A percentile compares a stretch with the other conserved stretches of the same genome.
These are phyloP conservation scores for Alternaria sp. DNA, from an alignment of 2,329 filamentous ascomycete genomes.

Conservation along the genomic window DNA sequence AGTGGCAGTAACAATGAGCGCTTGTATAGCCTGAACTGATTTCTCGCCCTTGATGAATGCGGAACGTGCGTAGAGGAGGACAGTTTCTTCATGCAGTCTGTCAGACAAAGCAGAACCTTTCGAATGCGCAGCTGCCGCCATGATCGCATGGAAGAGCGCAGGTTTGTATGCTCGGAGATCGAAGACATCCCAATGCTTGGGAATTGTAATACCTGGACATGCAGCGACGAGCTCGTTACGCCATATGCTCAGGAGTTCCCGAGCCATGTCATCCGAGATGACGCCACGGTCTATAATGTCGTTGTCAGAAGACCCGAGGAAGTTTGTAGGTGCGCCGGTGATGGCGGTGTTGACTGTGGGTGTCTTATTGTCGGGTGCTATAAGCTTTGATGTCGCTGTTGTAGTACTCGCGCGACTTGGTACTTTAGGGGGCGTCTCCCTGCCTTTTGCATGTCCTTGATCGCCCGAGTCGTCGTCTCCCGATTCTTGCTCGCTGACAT, in stretches of 20 bases:
- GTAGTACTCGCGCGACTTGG: slow-evolving; percentile 24
- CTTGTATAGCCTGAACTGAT: slow-evolving; percentile 48
- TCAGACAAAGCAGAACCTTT: slow-evolving; percentile 45
- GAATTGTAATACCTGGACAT: slow-evolving; percentile 45
- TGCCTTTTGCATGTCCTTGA: slow-evolving; percentile 23
- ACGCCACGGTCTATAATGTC: slow-evolving; percentile 49
- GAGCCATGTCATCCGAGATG: slow-evolving; percentile 40
- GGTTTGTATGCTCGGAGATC: slow-evolving; percentile 45
- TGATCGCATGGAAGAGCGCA: slow-evolving; percentile 48
- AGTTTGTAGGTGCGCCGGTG: slow-evolving; percentile 29
- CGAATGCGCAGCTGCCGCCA: slow-evolving; percentile 49
- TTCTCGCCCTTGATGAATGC: slow-evolving; percentile 51
- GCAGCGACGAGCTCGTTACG: slow-evolving; percentile 40
- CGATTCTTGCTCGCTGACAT: slow-evolving; percentile 41
- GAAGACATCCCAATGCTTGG: slow-evolving; percentile 43
- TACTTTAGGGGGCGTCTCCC: slow-evolving; percentile 25
- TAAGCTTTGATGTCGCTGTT: slow-evolving; percentile 18
- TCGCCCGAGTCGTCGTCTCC: slow-evolving; percentile 40
- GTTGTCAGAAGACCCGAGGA: slow-evolving; percentile 36
- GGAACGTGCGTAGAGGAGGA: slow-evolving; percentile 45
- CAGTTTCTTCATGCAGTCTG: slow-evolving; percentile 45
- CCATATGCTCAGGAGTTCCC: slow-evolving; percentile 44
- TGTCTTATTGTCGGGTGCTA: slow-evolving; percentile 10
- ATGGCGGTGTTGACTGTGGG: slow-evolving; percentile 11
- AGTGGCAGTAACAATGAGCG: slow-evolving; percentile 45